Evolutionary conservation across 2,329 filamentous ascomycete species (phyloP), one percentile per base, ranked within the genome.

Genomic region (Cylindrodendrum hubeiense): DNA sequence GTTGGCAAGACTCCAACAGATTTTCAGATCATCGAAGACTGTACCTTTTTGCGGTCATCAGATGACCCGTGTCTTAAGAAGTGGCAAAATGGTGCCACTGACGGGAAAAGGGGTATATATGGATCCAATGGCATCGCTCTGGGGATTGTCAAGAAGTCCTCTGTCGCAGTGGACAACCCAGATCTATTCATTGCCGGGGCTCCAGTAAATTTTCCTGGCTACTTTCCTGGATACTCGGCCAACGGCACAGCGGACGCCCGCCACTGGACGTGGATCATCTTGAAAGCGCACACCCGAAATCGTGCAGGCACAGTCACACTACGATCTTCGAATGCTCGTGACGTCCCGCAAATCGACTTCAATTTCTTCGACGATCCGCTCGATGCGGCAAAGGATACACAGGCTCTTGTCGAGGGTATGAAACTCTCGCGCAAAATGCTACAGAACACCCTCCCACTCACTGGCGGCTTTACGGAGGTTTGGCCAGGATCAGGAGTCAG

Each of bases 331-430:
- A 84, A 92, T 71, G 89, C 90, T 0, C 84, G 85, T 1, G 90
- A 91, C 56, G 84, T 85, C 17, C 90, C 91, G 0, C 78, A 85
- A 34, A 90, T 91, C 73, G 83, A 85, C 74, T 89, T 90, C 79
- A 86, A 86, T 70, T 86, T 84, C 73, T 89, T 83, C 81, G 80
- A 79, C 64, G 57, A 19, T 64, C 8, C 28, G 12, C 8, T 12
- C 9, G 72, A 34, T 81, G 83, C 8, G 82, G 83, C 21, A 79
- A 84, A 39, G 72, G 80, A 84, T 47, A 74, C 84, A 2, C 72
- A 76, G 56, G 80, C 79, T 30, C 72, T 81, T 12, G 60, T 69
- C 30, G 85, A 89, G 65, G 85, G 81, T 4, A 76, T 88, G 67
- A 69, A 81, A 58, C 81, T 84, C 41, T 77, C 82, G 1, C 84